Percentiles rank a stretch among this genome's conserved stretches.
Conservation (phyloP, 768 basidiomycete genomes). For the Psilocybe tampanensis region DNA sequence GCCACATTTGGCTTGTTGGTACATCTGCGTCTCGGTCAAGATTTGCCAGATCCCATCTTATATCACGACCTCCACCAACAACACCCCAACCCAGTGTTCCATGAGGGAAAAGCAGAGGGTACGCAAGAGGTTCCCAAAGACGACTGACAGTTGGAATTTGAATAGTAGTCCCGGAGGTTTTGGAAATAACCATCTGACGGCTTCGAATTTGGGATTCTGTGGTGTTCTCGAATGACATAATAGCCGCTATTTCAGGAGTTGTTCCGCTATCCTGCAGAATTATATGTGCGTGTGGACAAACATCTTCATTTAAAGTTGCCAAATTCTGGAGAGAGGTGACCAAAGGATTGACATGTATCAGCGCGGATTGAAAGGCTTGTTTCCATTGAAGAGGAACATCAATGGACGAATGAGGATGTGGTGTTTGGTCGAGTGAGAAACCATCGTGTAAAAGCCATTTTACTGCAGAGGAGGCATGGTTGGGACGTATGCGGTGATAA, state of each 20-base stretch:
- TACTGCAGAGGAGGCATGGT: conserved; percentile 26
- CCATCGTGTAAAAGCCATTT: conserved; percentile 36
- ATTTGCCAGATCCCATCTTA: not conserved
- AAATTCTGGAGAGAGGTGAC: conserved; percentile 7
- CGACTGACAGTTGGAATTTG: conserved; percentile 29
- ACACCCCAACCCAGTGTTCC: conserved; percentile 36
- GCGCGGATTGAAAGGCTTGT: not conserved
- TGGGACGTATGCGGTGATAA: conserved; percentile 33
- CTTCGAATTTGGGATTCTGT: conserved; percentile 12
- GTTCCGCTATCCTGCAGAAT: conserved; percentile 22
- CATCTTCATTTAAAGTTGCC: not conserved
- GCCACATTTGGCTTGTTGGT: conserved; percentile 32
- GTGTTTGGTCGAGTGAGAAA: conserved; percentile 1
- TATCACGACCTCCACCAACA: not conserved
- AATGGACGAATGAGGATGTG: not conserved
- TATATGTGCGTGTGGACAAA: conserved; percentile 8
- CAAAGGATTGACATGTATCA: conserved; percentile 19
- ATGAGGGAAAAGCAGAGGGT: conserved; percentile 39
- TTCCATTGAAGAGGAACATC: conserved; percentile 21
- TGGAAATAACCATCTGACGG: conserved; percentile 18
- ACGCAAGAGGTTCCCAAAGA: conserved; percentile 38
- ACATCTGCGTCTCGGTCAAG: conserved; percentile 2
- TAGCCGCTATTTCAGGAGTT: conserved; percentile 26
- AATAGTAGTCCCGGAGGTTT: not conserved
- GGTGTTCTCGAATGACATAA: conserved; percentile 20